phyloP scores from a whole-genome alignment of 805 yeast genomes.

The Monosporozyma aerobia region DNA sequence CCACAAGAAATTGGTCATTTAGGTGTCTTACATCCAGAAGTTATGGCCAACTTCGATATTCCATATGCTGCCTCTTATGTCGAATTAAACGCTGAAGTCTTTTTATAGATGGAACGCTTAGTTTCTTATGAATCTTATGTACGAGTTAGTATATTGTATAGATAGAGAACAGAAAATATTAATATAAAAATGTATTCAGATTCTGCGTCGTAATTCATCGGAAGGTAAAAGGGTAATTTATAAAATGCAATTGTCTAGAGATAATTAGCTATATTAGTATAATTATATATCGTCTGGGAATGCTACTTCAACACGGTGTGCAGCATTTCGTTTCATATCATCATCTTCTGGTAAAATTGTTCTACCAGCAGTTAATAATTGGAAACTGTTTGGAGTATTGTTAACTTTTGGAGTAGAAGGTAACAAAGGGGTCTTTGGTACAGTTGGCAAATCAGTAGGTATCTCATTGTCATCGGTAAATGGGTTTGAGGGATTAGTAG shows the following conservation, averaged over 20 bases:
- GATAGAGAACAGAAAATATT: background rate
- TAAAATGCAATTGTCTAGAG: background rate
- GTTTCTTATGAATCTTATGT: background rate
- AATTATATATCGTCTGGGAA: conserved; percentile 26
- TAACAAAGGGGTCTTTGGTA: background rate
- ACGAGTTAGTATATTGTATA: background rate
- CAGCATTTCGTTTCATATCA: conserved; percentile 14
- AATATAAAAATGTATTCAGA: background rate
- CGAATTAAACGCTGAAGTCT: conserved; percentile 83
- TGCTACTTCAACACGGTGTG: conserved; percentile 16
- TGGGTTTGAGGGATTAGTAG: background rate
- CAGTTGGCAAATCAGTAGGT: background rate
- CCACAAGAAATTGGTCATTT: conserved; percentile 63
- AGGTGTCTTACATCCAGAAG: conserved; percentile 96
- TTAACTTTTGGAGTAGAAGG: conserved; percentile 2
- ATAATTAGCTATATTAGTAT: background rate
- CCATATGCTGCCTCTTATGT: conserved; percentile 90
- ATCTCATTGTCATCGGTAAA: background rate
- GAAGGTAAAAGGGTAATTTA: background rate
- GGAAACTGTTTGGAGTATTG: conserved; percentile 16
- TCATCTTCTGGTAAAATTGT: conserved; percentile 24
- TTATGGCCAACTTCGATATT: conserved; percentile 73
- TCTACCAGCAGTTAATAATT: conserved; percentile 25
- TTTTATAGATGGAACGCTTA: conserved; percentile 39
- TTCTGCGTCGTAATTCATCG: background rate